These are phyloP conservation scores for Neofusicoccum parvum DNA, from an alignment of 2,329 filamentous ascomycete species.

Conservation along the genomic window DNA sequence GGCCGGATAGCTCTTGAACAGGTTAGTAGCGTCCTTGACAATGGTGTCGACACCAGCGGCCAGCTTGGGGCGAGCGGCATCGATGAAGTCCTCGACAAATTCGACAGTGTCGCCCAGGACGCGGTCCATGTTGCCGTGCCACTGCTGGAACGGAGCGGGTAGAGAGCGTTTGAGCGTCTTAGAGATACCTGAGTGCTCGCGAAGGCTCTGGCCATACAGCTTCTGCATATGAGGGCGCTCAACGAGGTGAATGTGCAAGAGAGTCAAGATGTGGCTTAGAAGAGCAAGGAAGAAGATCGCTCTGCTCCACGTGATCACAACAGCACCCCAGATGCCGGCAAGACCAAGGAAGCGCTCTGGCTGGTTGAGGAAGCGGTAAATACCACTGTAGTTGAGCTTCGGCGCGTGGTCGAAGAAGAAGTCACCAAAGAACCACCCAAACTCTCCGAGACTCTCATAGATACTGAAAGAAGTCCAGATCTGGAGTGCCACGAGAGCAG, in stretches of 20 bases:
- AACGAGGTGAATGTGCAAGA: conserved; percentile 88
- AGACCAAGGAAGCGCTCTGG: conserved; percentile 92
- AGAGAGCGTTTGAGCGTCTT: conserved; percentile 87
- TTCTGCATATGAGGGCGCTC: conserved; percentile 99
- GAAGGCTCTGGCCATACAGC: conserved; percentile 82
- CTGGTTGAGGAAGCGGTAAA: conserved; percentile 98
- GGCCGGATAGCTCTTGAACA: conserved; percentile 88
- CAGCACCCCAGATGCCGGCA: conserved; percentile 93
- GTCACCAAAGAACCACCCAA: conserved; percentile 98
- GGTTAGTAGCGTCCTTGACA: conserved; percentile 80
- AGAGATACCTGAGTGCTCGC: conserved; percentile 85
- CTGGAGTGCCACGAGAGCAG: conserved; percentile 79
- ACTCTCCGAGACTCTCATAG: conserved; percentile 93
- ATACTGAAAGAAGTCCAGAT: conserved; percentile 92
- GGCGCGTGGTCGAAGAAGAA: conserved; percentile 93
- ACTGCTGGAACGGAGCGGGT: conserved; percentile 78
- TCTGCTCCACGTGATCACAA: conserved; percentile 87
- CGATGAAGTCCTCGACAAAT: conserved; percentile 88
- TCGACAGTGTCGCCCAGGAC: conserved; percentile 85
- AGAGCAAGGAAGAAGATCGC: conserved; percentile 85
- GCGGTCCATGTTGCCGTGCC: conserved; percentile 83
- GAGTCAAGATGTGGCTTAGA: conserved; percentile 79
- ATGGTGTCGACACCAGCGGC: conserved; percentile 84
- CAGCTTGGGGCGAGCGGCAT: conserved; percentile 81
- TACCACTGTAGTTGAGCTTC: conserved; percentile 92